Evolutionary conservation across 2,329 filamentous ascomycete genomes (phyloP).

Genomic region (Hymenoscyphus fructigenus): DNA sequence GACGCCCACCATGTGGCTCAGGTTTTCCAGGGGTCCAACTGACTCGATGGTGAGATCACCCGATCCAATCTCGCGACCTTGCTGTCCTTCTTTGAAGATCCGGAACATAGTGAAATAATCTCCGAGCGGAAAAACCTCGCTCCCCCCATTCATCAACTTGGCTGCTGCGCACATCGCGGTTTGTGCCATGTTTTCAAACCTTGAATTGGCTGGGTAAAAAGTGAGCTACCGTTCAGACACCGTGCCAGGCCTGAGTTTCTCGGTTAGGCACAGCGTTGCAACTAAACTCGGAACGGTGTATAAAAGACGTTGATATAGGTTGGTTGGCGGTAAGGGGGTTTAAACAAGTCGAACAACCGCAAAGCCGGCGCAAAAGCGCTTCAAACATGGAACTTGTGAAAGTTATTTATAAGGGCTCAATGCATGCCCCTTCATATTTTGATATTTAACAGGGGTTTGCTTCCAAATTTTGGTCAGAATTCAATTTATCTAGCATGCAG

Average conservation of each 20-base stretch:
- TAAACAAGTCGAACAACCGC: not conserved
- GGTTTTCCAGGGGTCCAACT: slow-evolving; percentile 13
- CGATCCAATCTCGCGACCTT: slow-evolving; percentile 7
- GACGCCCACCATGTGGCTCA: slow-evolving; percentile 14
- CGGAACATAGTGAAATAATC: slow-evolving; percentile 24
- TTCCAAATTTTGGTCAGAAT: not conserved
- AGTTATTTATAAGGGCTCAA: not conserved
- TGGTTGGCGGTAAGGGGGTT: not conserved
- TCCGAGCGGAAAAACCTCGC: slow-evolving; percentile 26
- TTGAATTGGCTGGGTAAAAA: not conserved
- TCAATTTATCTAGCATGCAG: not conserved
- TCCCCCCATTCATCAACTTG: slow-evolving; percentile 5
- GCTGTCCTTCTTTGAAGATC: slow-evolving; percentile 18
- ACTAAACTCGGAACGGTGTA: slow-evolving; percentile 22
- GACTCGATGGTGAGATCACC: slow-evolving; percentile 15
- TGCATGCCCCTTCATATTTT: not conserved
- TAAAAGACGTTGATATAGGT: slow-evolving; percentile 30
- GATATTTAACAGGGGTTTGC: not conserved
- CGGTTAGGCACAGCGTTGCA: slow-evolving; percentile 24
- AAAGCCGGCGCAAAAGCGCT: not conserved
- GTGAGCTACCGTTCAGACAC: not conserved
- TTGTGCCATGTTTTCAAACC: slow-evolving; percentile 4
- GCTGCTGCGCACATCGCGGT: slow-evolving; percentile 6
- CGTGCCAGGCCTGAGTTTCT: slow-evolving; percentile 14
- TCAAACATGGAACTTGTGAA: slow-evolving; percentile 1